Percentiles rank a stretch among this genome's conserved stretches.
Conservation (phyloP, 2,329 filamentous ascomycete genomes). For the Penicillium sp. region DNA sequence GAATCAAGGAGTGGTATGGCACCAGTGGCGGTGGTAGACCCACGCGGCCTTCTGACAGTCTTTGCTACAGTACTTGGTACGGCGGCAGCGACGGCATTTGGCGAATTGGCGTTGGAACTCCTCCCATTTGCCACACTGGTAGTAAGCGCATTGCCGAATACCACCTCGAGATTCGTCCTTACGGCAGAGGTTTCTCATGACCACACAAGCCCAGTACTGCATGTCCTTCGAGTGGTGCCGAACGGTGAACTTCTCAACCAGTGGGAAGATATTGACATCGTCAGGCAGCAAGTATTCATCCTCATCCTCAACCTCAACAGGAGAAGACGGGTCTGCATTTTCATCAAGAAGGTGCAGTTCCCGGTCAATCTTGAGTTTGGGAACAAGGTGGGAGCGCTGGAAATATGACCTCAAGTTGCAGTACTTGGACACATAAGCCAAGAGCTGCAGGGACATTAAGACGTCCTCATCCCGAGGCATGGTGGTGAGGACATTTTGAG, state of each 20-base stretch:
- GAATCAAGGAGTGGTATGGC: constrained; percentile 54
- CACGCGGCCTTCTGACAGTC: constrained; percentile 99
- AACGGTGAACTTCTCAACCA: constrained; percentile 98
- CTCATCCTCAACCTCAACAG: constrained; percentile 60
- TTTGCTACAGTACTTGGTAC: constrained; percentile 99
- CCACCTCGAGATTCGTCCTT: constrained; percentile 95
- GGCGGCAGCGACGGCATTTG: constrained; percentile 92
- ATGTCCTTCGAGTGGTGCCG: constrained; percentile 94
- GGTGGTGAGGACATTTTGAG: constrained; percentile 76
- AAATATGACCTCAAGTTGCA: constrained; percentile 96
- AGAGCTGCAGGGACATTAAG: constrained; percentile 92
- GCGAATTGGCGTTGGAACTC: constrained; percentile 95
- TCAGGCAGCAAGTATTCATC: constrained; percentile 91
- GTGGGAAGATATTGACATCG: constrained; percentile 96
- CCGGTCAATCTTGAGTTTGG: constrained; percentile 83
- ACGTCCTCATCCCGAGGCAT: constrained; percentile 98
- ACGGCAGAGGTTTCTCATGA: constrained; percentile 97
- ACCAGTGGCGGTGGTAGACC: constrained; percentile 99
- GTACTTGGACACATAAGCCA: constrained; percentile 98
- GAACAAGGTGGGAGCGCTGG: constrained; percentile 90
- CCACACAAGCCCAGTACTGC: constrained; percentile 99
- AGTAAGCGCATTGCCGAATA: constrained; percentile 96
- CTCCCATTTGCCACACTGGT: constrained; percentile 98
- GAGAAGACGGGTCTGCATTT: constrained; percentile 53
- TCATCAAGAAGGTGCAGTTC: constrained; percentile 81